phyloP scores from a whole-genome alignment of 2,329 filamentous ascomycete genomes.

The Xylaria sp. region DNA sequence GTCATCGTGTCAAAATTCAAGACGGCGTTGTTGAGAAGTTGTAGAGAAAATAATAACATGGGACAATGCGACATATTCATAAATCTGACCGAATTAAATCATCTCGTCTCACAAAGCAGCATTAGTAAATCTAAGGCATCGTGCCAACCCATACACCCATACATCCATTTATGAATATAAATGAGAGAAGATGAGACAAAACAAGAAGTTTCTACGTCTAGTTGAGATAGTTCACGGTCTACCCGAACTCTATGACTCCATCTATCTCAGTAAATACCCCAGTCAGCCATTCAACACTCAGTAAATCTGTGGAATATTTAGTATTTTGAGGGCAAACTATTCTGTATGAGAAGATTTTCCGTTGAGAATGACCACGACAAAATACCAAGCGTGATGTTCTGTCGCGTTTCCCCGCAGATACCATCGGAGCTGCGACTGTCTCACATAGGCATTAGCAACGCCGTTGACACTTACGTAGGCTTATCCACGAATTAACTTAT shows the following conservation, averaged over 20 bases:
- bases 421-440: neutral
- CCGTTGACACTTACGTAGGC: constrained; percentile 12
- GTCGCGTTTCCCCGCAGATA: neutral
- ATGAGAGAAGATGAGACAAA: neutral
- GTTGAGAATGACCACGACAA: neutral
- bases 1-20: too few species aligned
- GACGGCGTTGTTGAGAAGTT: neutral
- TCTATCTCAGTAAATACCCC: neutral
- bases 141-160: neutral
- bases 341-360: neutral
- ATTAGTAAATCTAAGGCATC: neutral
- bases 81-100: too few species aligned
- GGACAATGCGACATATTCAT: too few species aligned
- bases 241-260: neutral
- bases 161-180: neutral
- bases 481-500: constrained; percentile 25
- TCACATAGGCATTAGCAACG: constrained; percentile 19
- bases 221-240: too few species aligned
- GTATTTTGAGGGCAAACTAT: neutral
- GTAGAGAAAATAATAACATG: neutral
- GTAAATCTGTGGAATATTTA: neutral
- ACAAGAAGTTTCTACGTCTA: neutral
- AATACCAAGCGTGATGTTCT: neutral
- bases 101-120: neutral
- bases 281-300: neutral